phyloP scores from a whole-genome alignment of 2,329 filamentous ascomycete species.

The Zasmidium cellare region DNA sequence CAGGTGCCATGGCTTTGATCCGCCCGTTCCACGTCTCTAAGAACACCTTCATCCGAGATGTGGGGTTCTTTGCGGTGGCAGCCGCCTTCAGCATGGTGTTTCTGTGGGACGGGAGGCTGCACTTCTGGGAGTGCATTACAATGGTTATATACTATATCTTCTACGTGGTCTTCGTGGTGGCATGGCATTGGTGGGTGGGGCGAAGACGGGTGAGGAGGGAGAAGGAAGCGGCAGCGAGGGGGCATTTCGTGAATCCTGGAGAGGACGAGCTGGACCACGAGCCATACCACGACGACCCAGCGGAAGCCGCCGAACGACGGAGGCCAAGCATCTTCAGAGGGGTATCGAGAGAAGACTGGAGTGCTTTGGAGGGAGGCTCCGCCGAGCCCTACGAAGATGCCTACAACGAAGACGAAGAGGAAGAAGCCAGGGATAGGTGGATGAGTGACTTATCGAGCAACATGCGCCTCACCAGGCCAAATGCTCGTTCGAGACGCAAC shows the following conservation, averaged over 20 bases:
- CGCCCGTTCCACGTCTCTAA: conserved; percentile 88
- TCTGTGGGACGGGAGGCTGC: conserved; percentile 77
- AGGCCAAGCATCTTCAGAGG: conserved; percentile 41
- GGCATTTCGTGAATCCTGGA: conserved; percentile 66
- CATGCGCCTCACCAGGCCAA: conserved; percentile 81
- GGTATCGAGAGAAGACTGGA: conserved; percentile 63
- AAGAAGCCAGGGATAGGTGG: conserved; percentile 64
- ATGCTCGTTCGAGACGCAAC: conserved; percentile 65
- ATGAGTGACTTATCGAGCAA: conserved; percentile 84
- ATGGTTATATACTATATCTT: conserved; percentile 93
- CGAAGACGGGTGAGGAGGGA: conserved; percentile 62
- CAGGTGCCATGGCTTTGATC: conserved; percentile 96
- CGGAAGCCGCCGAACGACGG: conserved; percentile 46
- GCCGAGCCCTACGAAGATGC: conserved; percentile 51
- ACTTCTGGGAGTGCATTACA: conserved; percentile 81
- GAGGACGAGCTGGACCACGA: conserved; percentile 58
- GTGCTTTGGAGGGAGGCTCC: conserved; percentile 57
- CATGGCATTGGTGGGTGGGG: conserved; percentile 85
- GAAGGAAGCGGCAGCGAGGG: conserved; percentile 70
- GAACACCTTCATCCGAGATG: conserved; percentile 87
- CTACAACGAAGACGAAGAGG: conserved; percentile 57
- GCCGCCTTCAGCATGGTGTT: conserved; percentile 86
- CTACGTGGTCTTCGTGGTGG: conserved; percentile 84
- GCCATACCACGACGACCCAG: conserved; percentile 52
- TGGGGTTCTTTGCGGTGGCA: conserved; percentile 86